Percentiles rank a stretch among this genome's conserved stretches.
Evolutionary conservation across 352 stramenopile genomes (phyloP).

Genomic region (Vaucheria bursata): DNA sequence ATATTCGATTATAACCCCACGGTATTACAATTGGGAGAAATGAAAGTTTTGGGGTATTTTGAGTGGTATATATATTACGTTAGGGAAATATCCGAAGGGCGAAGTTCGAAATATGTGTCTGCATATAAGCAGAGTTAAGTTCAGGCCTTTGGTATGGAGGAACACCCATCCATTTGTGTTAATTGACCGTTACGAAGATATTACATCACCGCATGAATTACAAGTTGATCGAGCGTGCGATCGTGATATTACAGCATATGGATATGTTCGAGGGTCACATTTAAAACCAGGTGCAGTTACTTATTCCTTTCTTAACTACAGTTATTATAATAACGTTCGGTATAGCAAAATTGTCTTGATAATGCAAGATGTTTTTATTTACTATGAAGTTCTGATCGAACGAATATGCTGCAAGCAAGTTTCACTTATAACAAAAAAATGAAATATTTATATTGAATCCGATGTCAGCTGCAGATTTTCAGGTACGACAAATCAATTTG

Average conservation of each 20-base stretch:
- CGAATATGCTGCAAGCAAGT: too few relatives aligned
- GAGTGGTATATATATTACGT: too few relatives aligned
- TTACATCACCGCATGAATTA: constrained; percentile 71
- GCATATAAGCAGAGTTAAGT: constrained; percentile 92
- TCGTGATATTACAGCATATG: constrained; percentile 89
- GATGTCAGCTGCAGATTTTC: too few relatives aligned
- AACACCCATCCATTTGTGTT: constrained; percentile 99
- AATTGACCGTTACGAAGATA: constrained; percentile 90
- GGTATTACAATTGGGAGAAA: too few relatives aligned
- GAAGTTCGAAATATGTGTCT: constrained; percentile 89
- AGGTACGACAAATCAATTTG: too few relatives aligned
- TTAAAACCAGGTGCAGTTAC: constrained; percentile 72
- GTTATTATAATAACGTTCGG: not conserved
- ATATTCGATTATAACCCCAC: too few relatives aligned
- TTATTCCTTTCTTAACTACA: not conserved
- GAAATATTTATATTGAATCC: too few relatives aligned
- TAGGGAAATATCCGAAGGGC: constrained; percentile 97
- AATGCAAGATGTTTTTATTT: not conserved
- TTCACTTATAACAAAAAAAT: too few relatives aligned
- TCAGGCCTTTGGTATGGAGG: constrained; percentile 92
- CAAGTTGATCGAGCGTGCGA: constrained; percentile 80
- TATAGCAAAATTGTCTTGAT: not conserved
- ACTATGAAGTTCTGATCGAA: constrained; percentile 7
- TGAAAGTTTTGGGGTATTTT: too few relatives aligned
- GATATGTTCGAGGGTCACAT: constrained; percentile 95